Percentiles rank a stretch among this genome's conserved stretches.
Evolutionary conservation across 805 yeast genomes (phyloP).

Genomic region (Monosporozyma servazzii): DNA sequence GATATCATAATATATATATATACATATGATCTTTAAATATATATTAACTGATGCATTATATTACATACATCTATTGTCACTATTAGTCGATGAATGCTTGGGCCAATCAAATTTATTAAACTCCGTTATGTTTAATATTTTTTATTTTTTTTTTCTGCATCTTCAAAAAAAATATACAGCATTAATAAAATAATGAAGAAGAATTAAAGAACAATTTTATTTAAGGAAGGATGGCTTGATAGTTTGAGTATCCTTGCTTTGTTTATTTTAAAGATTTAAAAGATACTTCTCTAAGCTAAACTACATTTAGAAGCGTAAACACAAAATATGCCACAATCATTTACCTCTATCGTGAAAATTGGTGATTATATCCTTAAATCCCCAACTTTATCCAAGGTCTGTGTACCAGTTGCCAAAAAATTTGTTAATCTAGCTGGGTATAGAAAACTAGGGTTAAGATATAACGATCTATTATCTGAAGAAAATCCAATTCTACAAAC

Average conservation of each 20-base stretch:
- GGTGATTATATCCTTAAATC: slow-evolving; percentile 74
- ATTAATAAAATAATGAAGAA: background rate
- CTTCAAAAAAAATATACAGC: background rate
- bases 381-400: slow-evolving; percentile 66
- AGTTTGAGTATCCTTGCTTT: too few relatives aligned
- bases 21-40: background rate
- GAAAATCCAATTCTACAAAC: slow-evolving; percentile 81
- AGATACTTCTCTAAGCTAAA: too few relatives aligned
- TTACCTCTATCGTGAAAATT: slow-evolving; percentile 61
- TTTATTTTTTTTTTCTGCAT: background rate
- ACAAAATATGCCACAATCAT: slow-evolving; percentile 33
- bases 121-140: background rate
- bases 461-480: slow-evolving; percentile 80
- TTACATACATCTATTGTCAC: background rate
- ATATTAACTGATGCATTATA: background rate
- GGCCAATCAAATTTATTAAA: background rate
- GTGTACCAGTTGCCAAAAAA: slow-evolving; percentile 71
- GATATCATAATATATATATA: background rate
- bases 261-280: too few relatives aligned
- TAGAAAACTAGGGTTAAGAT: slow-evolving; percentile 88
- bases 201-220: background rate
- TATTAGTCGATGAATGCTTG: background rate
- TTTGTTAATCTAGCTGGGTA: slow-evolving; percentile 76
- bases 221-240: too few relatives aligned
- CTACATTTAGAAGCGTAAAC: background rate